Evolutionary conservation across 2,329 filamentous ascomycete species (phyloP), one percentile per base, ranked within the genome.

Genomic region (Ascochyta rabiei): DNA sequence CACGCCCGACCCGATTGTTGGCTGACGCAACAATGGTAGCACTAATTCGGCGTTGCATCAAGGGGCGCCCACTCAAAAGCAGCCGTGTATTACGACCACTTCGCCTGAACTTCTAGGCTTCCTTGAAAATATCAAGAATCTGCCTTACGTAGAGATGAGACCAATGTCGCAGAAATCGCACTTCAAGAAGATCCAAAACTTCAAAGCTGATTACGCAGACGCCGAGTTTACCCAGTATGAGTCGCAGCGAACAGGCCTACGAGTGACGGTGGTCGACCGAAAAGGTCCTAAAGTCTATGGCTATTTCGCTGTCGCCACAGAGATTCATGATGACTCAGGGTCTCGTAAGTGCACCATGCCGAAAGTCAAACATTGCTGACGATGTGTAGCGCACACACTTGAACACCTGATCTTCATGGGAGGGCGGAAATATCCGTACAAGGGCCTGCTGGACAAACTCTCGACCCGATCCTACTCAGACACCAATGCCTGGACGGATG

Each of bases 401-500:
- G 80, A 82, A 67, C 80, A 82, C 70, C 72, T 82, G 15, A 79
- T 78, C 53, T 82, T 82, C 64, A 82, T 82, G 80, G 95, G 95
- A 24, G 98, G 95, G 21, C 92, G 90, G 73, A 96, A 84, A 72
- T 98, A 96, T 74, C 89, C 85, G 57, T 98, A 96, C 80, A 98
- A 98, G 75, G 95, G 95, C 1, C 86, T 99, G 35, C 83, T 99
- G 16, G 93, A 98, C 75, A 96, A 96, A 77, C 84, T 99, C 54
- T 91, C 95, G 2, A 96, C 91, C 4, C 86, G 96, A 61, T 91
- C 93, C 1, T 99, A 98, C 74, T 96, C 93, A 1, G 85, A 84
- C 53, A 99, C 95, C 28, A 99, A 99, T 76, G 95, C 95, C 4
- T 99, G 93, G 91, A 99, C 95, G 1, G 92, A 92, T 19, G 95